Evolutionary conservation across 139 green algal genomes (phyloP), one percentile per base, ranked within the genome.

Genomic region (Tetradesmus obliquus): DNA sequence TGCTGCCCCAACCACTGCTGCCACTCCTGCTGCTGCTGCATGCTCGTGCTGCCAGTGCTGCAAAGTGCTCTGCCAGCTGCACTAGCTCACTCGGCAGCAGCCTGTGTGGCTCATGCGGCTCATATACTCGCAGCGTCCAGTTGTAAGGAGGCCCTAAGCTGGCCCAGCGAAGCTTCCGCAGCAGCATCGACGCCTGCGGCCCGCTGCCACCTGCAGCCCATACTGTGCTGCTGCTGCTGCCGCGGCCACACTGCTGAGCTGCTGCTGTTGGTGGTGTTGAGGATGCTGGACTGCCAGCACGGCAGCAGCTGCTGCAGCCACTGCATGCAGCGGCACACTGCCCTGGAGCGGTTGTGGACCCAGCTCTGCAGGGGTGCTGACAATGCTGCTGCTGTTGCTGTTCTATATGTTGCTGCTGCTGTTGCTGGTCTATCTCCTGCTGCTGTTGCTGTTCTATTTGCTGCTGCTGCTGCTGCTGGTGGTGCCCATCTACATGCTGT

Each of bases 151-250:
- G 94, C 0, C 97, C 97, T 24, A 99, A 90, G 0, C 96, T 96
- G 1, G 93, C 94, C 97, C 97, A 99, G 4, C 97, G 94, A 86
- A 99, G 95, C 94, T 95, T 96, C 7, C 93, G 90, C 71, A 99
- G 89, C 88, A 99, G 88, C 60, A 88, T 54, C 7, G 79, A 53
- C 17, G 97, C 97, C 7, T 88, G 10, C 0, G 91, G 92, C 5
- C 91, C 95, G 66, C 24, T n/a, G 22, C 89, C 91, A 15, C 72
- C 60, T 4, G n/a, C 22, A 10, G 58, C 74, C 88, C 93, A 93
- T 20, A 66, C 58, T 24, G 54, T 24, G 76, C 55, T 17, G 88
- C 69, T 19, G 76, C 32, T 45, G 66, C 66, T 24, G 15, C 17
- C n/a, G 66, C 66, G n/a, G 66, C 15, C n/a, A 19, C 66, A 60